Base-by-base conservation (phyloP, 1,284 basidiomycete species). In the Singerocomus inundabilis region DNA sequence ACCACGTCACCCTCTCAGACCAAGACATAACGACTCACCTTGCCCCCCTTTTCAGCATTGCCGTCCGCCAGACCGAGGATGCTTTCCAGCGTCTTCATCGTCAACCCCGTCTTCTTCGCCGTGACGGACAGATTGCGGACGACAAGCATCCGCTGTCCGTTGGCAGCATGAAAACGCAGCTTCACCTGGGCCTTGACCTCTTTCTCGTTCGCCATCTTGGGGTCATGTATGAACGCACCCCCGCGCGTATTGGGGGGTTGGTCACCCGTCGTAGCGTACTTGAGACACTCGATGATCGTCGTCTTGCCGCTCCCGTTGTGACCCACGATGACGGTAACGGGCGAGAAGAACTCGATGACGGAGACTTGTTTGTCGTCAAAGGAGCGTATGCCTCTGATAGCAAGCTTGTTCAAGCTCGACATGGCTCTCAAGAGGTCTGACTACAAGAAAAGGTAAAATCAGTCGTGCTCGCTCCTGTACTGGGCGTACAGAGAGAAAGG, bases 241-340 rank as follows among this genome's bases (percentile, higher is more conserved):
- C 96, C 96, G 57, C 96, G 94, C 29, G 95, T 94, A 67, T 98
- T 98, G 0, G 97, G 93, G 0, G 97, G 97, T 59, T 99, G 85
- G 69, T 99, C 95, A 30, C 97, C 97, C 0, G 97, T 99, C 0
- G 96, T 98, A 5, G 93, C 93, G 68, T 99, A 99, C 74, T 99
- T 99, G 66, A 99, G 82, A 71, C 96, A 99, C 76, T 99, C 97
- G 70, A 99, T 99, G 67, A 99, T 91, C 2, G 96, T 99, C 63
- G 97, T 99, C 76, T 99, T 99, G 44, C 97, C 97, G 59, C 91
- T 95, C 13, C 97, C 97, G 72, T 99, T 99, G 74, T 96, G 92
- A 6, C 97, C 97, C 8, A 99, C 95, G 57, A 99, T 99, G 66
- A 99, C 95, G 0, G 97, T 99, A 48, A 99, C 88, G 2, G 97